Evolutionary conservation across 352 stramenopile genomes (phyloP).

Genomic region (Pythium aquatile): DNA sequence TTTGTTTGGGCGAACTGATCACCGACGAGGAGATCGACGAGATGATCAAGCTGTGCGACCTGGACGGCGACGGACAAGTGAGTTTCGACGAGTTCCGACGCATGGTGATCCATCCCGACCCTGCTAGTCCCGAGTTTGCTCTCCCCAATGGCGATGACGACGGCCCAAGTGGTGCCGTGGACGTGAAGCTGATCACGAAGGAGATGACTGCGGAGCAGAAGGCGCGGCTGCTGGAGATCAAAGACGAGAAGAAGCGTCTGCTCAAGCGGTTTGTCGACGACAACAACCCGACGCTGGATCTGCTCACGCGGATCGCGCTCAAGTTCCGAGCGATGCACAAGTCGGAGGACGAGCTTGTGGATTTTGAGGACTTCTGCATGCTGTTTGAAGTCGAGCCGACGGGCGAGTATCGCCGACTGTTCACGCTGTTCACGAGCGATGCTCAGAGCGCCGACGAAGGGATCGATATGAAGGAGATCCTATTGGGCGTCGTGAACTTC

Average conservation of each 20-base stretch:
- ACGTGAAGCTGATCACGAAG: constrained; percentile 34
- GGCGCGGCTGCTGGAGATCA: constrained; percentile 48
- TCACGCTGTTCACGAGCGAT: constrained; percentile 79
- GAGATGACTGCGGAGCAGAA: constrained; percentile 54
- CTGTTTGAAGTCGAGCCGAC: constrained; percentile 88
- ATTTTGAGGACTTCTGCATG: constrained; percentile 80
- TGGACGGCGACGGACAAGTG: constrained; percentile 91
- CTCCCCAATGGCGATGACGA: constrained; percentile 30
- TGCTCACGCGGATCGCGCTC: constrained; percentile 54
- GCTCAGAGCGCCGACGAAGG: constrained; percentile 53
- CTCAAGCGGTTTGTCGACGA: constrained; percentile 72
- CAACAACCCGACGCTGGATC: constrained; percentile 58
- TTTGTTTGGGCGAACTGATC: constrained; percentile 95
- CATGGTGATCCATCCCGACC: constrained; percentile 91
- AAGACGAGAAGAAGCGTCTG: constrained; percentile 69
- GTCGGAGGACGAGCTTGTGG: constrained; percentile 31
- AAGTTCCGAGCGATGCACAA: constrained; percentile 65
- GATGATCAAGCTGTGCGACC: constrained; percentile 93
- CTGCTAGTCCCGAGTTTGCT: constrained; percentile 75
- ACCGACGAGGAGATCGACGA: constrained; percentile 93
- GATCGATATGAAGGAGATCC: constrained; percentile 88
- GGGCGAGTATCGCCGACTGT: constrained; percentile 86
- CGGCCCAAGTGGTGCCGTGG: constrained; percentile 17
- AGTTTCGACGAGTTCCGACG: constrained; percentile 90
- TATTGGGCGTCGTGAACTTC: constrained; percentile 92